phyloP scores from a whole-genome alignment of 2,329 filamentous ascomycete species.

The Talaromyces sp. region DNA sequence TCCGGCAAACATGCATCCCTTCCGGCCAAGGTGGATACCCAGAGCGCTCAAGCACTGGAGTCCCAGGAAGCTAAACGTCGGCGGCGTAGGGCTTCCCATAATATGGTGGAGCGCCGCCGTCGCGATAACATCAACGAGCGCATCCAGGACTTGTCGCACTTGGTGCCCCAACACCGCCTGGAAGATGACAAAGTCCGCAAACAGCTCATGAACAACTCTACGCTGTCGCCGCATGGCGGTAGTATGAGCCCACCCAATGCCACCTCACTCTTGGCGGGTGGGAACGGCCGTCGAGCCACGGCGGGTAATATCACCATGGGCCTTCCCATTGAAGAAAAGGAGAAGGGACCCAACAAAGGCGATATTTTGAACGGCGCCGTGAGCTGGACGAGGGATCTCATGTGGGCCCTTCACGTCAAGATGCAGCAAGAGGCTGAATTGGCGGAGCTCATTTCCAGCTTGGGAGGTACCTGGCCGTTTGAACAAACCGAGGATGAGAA shows the following conservation, averaged over 20 bases:
- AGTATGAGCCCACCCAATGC: slow-evolving; percentile 53
- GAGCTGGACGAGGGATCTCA: slow-evolving; percentile 93
- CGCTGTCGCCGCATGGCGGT: slow-evolving; percentile 76
- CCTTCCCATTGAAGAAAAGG: slow-evolving; percentile 90
- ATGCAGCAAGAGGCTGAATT: slow-evolving; percentile 86
- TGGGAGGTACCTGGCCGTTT: slow-evolving; percentile 74
- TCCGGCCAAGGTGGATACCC: slow-evolving; percentile 74
- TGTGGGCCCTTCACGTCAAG: slow-evolving; percentile 93
- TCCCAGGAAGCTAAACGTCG: slow-evolving; percentile 92
- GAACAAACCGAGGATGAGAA: slow-evolving; percentile 86
- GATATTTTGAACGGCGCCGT: slow-evolving; percentile 97
- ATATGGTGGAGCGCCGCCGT: slow-evolving; percentile 88
- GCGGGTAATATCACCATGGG: slow-evolving; percentile 86
- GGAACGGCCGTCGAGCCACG: slow-evolving; percentile 73
- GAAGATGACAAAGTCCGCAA: slow-evolving; percentile 98
- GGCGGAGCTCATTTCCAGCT: slow-evolving; percentile 65
- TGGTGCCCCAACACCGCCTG: slow-evolving; percentile 85
- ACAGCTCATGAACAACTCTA: slow-evolving; percentile 86
- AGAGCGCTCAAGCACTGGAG: slow-evolving; percentile 53
- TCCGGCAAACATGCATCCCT: slow-evolving; percentile 79
- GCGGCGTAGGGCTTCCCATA: slow-evolving; percentile 88
- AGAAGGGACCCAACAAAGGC: slow-evolving; percentile 98
- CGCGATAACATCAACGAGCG: slow-evolving; percentile 98
- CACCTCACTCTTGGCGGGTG: slow-evolving; percentile 82
- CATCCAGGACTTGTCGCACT: slow-evolving; percentile 90